Evolutionary conservation across 805 yeast genomes (phyloP).

Genomic region (Pichia gijzeniarum): DNA sequence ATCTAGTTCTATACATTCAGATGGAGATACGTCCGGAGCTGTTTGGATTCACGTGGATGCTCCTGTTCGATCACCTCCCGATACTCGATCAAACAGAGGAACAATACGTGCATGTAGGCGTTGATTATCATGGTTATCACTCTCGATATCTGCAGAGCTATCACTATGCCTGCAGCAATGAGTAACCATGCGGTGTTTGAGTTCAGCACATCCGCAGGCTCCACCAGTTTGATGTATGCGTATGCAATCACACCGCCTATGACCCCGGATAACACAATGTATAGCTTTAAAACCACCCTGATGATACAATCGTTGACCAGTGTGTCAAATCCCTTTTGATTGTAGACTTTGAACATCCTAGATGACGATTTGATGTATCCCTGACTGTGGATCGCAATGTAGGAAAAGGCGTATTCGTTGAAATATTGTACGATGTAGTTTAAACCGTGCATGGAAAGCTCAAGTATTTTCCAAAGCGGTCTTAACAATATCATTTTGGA

Average conservation of each 20-base stretch:
- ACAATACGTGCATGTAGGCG: slow-evolving; percentile 76
- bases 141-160: slow-evolving; percentile 67
- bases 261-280: slow-evolving; percentile 57
- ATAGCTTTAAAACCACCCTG: slow-evolving; percentile 67
- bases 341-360: slow-evolving; percentile 68
- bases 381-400: slow-evolving; percentile 78
- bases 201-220: slow-evolving; percentile 54
- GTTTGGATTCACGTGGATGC: slow-evolving; percentile 43
- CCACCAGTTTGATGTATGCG: slow-evolving; percentile 59
- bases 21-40: background rate
- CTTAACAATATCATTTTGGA: background rate
- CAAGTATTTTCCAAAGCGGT: slow-evolving; percentile 3
- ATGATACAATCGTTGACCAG: slow-evolving; percentile 78
- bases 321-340: slow-evolving; percentile 76
- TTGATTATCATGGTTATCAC: slow-evolving; percentile 64
- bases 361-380: slow-evolving; percentile 67
- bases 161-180: slow-evolving; percentile 36
- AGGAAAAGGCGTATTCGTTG: slow-evolving; percentile 84
- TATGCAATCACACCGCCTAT: slow-evolving; percentile 44
- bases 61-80: slow-evolving; percentile 71
- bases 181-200: slow-evolving; percentile 46
- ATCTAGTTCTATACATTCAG: too few relatives aligned
- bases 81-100: slow-evolving; percentile 74
- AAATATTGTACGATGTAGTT: slow-evolving; percentile 25
- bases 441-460: background rate